Percentiles rank a stretch among this genome's conserved stretches.
Conservation (phyloP, 805 yeast species). For the Wickerhamomyces strasburgensis region DNA sequence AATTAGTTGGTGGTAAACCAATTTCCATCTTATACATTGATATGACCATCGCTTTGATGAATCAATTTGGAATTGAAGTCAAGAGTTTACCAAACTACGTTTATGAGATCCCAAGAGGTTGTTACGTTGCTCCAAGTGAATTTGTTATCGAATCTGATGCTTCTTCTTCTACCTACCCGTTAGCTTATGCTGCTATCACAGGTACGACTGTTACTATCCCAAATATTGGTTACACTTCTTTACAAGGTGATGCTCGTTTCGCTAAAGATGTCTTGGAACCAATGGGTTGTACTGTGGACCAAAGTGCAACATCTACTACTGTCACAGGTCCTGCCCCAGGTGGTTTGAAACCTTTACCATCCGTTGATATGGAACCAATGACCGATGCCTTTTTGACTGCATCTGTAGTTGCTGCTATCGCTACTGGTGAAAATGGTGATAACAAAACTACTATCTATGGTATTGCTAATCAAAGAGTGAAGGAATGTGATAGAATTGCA, state of each 20-base stretch:
- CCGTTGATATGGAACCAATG: conserved; percentile 98
- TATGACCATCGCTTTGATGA: conserved; percentile 97
- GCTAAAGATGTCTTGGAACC: conserved; percentile 89
- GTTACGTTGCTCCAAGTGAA: conserved; percentile 72
- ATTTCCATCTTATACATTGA: conserved; percentile 93
- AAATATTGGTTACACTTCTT: conserved; percentile 83
- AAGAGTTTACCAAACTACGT: conserved; percentile 74
- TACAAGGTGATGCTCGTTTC: conserved; percentile 96
- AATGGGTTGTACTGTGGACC: conserved; percentile 91
- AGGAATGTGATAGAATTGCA: conserved; percentile 92
- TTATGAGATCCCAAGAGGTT: conserved; percentile 84
- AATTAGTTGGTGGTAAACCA: conserved; percentile 94
- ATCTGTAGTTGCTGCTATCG: conserved; percentile 93
- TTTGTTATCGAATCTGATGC: conserved; percentile 96
- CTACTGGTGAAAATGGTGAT: conserved; percentile 42
- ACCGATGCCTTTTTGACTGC: conserved; percentile 98
- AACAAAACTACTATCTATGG: conserved; percentile 78
- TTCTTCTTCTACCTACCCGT: conserved; percentile 94
- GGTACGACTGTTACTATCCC: conserved; percentile 92
- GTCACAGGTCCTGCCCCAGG: conserved; percentile 85
- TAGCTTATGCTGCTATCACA: conserved; percentile 95
- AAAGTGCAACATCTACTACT: conserved; percentile 81
- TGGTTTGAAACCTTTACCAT: conserved; percentile 58
- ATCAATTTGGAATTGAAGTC: conserved; percentile 77
- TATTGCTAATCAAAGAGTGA: conserved; percentile 96